Base-by-base conservation (phyloP, 2,329 filamentous ascomycete genomes). In the Colletotrichum phormii region DNA sequence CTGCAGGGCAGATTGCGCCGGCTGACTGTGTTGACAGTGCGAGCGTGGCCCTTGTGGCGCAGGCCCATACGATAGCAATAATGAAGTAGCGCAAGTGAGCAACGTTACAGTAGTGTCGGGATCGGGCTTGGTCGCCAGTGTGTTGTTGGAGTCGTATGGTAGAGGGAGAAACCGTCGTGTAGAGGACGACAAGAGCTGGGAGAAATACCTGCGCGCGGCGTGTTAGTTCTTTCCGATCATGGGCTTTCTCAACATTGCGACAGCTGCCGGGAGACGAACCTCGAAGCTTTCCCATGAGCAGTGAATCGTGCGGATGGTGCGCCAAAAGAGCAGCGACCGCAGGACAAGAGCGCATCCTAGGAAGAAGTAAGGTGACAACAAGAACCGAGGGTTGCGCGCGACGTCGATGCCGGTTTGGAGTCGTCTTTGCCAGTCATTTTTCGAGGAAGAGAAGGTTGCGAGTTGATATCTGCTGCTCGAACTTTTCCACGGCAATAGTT, bases 271-370 rank as follows among this genome's bases (percentile, higher is more conserved):
- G n/a, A 9, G 26, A 76, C 79, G 35, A 74, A 83, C 81, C 75
- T 81, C 77, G 51, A 82, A 72, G 15, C 81, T 81, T 49, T 80
- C 77, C 75, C 76, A 81, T 51, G 80, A 82, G 73, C 76, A 82
- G 71, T 79, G 80, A 8, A 81, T 78, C 2, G 78, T 80, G 9
- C 80, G 77, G 24, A 79, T 78, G 5, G 77, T 75, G 35, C 76
- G 75, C 81, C 81, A 82, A 63, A 79, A 78, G 8, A 81, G 67
- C 15, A 81, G 35, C 2, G 77, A 78, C 5, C 80, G 78, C 12
- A 67, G 54, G 22, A 80, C 72, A 1, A 81, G 63, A 62, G 73
- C 75, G 61, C 74, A 72, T 11, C 78, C 75, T 6, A 81, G 70
- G 3, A 75, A 46, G 8, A 71, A 59, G n/a, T 74, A 76, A 22